Evolutionary conservation across 805 yeast genomes (phyloP).

Genomic region (Schizosaccharomyces pombe): DNA sequence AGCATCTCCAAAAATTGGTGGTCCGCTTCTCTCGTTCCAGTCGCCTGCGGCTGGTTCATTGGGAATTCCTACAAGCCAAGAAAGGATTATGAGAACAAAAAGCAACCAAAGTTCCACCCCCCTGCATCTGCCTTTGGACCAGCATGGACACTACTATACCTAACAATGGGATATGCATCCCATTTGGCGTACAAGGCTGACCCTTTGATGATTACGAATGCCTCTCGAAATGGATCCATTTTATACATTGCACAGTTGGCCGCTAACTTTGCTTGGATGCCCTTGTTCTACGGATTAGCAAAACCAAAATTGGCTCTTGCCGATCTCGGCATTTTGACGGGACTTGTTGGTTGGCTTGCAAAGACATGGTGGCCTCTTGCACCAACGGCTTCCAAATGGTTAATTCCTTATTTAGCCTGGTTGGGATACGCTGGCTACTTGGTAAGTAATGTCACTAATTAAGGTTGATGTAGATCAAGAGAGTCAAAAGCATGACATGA

Average conservation of each 20-base stretch:
- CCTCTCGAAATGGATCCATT: background rate
- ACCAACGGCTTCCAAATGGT: background rate
- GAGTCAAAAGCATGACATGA: too few relatives aligned
- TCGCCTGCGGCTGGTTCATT: background rate
- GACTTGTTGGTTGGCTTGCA: background rate
- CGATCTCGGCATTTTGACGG: background rate
- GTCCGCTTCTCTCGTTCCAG: background rate
- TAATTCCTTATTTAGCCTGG: constrained; percentile 4
- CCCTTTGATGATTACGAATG: background rate
- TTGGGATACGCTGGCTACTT: constrained; percentile 3
- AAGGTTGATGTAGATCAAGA: too few relatives aligned
- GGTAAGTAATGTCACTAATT: background rate
- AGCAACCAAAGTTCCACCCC: background rate
- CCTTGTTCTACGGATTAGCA: background rate
- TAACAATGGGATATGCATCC: constrained; percentile 4
- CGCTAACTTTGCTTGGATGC: constrained; percentile 2
- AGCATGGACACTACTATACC: constrained; percentile 5
- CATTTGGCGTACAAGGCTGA: background rate
- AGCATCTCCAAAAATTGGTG: background rate
- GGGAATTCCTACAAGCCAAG: background rate
- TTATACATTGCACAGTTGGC: background rate
- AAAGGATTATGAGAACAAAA: background rate
- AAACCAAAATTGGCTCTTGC: background rate
- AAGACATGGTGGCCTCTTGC: constrained; percentile 1
- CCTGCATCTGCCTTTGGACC: constrained; percentile 12